Conservation (phyloP, 805 yeast species). For the Maudiozyma saulgeensis region DNA sequence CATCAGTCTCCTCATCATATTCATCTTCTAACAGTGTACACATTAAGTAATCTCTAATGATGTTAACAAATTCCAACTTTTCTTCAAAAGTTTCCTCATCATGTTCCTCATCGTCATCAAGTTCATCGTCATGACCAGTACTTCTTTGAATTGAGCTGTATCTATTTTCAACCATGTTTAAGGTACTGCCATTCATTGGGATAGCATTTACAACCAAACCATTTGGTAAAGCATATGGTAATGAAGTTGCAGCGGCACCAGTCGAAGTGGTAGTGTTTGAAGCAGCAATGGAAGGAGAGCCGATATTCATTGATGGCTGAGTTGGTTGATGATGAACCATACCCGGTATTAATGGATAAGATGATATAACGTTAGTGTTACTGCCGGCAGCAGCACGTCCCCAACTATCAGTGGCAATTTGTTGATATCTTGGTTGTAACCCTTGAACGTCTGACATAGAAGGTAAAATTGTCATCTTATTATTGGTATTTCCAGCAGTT, state of each 20-base stretch:
- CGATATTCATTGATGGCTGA: background rate
- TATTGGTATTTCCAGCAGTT: background rate
- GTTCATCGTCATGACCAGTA: constrained; percentile 3
- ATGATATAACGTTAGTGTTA: background rate
- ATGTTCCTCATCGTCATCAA: constrained; percentile 3
- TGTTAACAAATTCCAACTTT: constrained; percentile 13
- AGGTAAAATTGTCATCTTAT: background rate
- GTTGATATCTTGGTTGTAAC: constrained; percentile 4
- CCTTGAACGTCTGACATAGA: constrained; percentile 1
- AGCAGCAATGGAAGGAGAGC: too few species aligned
- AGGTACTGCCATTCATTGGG: background rate
- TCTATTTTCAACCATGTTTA: constrained; percentile 2
- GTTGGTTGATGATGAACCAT: background rate
- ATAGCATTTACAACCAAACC: background rate
- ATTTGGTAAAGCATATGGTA: background rate
- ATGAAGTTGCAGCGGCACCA: constrained; percentile 4
- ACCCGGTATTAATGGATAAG: background rate
- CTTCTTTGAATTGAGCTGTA: constrained; percentile 19
- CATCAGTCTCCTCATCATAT: constrained; percentile 7
- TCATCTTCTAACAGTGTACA: constrained; percentile 25
- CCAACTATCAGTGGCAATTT: too few species aligned
- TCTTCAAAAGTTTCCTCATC: constrained; percentile 10
- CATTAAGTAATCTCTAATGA: constrained; percentile 23
- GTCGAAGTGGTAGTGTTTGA: background rate
- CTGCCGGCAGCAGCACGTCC: background rate